Percentiles rank a stretch among this genome's conserved stretches.
Conservation (phyloP, 345 rosid genomes). For the Carallia pectinifolia region DNA sequence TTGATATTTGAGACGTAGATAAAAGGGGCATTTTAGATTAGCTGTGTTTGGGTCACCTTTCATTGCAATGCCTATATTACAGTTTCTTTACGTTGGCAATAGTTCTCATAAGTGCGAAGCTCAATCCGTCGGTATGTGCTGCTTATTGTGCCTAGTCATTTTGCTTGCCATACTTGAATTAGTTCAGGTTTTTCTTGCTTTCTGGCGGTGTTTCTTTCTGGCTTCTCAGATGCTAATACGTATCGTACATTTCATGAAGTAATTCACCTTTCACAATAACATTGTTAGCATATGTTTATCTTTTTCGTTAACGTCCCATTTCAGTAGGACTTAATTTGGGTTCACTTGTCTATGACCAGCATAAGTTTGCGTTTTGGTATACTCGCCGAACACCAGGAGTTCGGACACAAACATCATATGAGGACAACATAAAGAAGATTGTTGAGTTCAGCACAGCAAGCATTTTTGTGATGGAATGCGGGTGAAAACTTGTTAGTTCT, state of each 20-base stretch:
- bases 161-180: no score
- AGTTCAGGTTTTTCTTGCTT: no score
- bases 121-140: no score
- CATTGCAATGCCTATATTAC: no score
- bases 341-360: slow-evolving; percentile 39
- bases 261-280: not conserved
- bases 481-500: not conserved
- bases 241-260: not conserved
- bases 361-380: slow-evolving; percentile 94
- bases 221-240: not conserved
- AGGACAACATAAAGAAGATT: slow-evolving; percentile 91
- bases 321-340: slow-evolving; percentile 5
- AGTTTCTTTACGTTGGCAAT: no score
- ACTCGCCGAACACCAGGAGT: slow-evolving; percentile 93
- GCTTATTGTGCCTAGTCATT: no score
- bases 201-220: not conserved
- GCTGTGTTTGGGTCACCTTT: no score
- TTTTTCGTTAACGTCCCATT: no score
- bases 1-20: no score
- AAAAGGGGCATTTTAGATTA: no score
- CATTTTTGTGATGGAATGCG: slow-evolving; percentile 5
- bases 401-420: slow-evolving; percentile 81
- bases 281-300: not conserved
- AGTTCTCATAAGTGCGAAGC: no score
- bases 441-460: slow-evolving; percentile 90